Evolutionary conservation across 805 yeast genomes (phyloP).

Genomic region (Geotrichum ghanense): DNA sequence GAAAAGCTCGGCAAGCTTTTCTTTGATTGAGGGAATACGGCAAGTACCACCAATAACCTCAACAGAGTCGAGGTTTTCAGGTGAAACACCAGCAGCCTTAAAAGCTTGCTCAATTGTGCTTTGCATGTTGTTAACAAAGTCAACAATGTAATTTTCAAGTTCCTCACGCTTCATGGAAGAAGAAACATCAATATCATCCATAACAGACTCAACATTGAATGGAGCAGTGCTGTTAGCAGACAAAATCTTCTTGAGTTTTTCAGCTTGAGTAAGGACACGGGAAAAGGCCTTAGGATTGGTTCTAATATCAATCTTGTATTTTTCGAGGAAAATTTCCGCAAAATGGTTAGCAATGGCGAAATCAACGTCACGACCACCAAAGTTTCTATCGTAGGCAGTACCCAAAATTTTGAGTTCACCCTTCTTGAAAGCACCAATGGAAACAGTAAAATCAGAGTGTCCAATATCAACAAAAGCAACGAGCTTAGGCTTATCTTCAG

Average conservation of each 20-base stretch:
- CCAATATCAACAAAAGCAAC: constrained; percentile 96
- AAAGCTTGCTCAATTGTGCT: constrained; percentile 76
- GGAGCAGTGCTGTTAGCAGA: constrained; percentile 95
- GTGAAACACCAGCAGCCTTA: constrained; percentile 60
- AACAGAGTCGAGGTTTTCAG: constrained; percentile 73
- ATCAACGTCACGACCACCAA: constrained; percentile 98
- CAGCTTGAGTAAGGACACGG: constrained; percentile 86
- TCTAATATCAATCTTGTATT: constrained; percentile 87
- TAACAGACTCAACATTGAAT: constrained; percentile 87
- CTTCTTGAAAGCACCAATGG: constrained; percentile 83
- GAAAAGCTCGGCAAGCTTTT: constrained; percentile 65
- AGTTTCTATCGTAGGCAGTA: constrained; percentile 86
- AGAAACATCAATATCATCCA: constrained; percentile 94
- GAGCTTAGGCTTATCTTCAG: constrained; percentile 83
- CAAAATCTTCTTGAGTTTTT: constrained; percentile 86
- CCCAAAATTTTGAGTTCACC: constrained; percentile 93
- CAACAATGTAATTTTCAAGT: constrained; percentile 79
- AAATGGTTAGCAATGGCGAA: constrained; percentile 88
- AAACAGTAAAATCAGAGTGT: constrained; percentile 86
- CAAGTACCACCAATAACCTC: constrained; percentile 98
- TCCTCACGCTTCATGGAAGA: constrained; percentile 83
- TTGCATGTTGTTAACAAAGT: constrained; percentile 64
- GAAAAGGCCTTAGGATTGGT: constrained; percentile 91
- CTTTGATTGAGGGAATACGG: constrained; percentile 90
- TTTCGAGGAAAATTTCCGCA: constrained; percentile 81